These are phyloP conservation scores for Gonapodya prolifera DNA, from an alignment of 192 early-diverging fungal species.

Conservation along the genomic window DNA sequence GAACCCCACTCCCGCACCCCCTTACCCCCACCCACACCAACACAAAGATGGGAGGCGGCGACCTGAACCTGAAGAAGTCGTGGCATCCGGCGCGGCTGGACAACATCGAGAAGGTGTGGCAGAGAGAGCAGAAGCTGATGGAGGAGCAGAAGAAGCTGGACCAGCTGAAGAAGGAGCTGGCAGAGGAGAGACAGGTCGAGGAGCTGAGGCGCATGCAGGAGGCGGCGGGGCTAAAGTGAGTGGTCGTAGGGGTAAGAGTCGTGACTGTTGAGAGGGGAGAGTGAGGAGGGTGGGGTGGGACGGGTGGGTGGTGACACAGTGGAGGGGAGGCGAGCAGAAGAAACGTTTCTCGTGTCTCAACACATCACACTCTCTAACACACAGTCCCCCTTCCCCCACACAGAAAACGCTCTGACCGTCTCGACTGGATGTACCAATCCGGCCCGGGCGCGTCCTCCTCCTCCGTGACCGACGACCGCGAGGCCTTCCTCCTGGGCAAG, in stretches of 20 bases:
- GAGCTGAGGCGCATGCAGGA: constrained; percentile 73
- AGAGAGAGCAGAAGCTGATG: constrained; percentile 61
- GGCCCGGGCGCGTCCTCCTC: constrained; percentile 36
- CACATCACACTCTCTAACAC: background rate
- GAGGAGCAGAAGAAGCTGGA: constrained; percentile 82
- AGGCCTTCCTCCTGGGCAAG: constrained; percentile 84
- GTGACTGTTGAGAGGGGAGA: background rate
- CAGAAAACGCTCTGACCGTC: constrained; percentile 52
- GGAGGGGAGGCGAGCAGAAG: constrained; percentile 32
- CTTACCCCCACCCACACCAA: constrained; percentile 20
- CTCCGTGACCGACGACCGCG: constrained; percentile 53
- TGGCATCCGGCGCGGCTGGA: constrained; percentile 24
- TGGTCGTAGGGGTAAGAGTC: background rate
- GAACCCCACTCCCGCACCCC: constrained; percentile 26
- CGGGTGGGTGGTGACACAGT: background rate
- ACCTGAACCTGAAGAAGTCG: constrained; percentile 85
- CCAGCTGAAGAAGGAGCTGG: constrained; percentile 78
- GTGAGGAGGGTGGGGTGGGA: background rate
- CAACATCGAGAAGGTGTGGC: constrained; percentile 87
- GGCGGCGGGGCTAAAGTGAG: constrained; percentile 17
- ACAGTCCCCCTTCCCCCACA: background rate
- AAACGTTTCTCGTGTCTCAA: background rate
- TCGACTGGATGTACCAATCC: constrained; percentile 95
- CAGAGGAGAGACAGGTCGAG: constrained; percentile 77
- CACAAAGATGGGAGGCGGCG: constrained; percentile 32